Evolutionary conservation across 164 flowering plant species (phyloP).

Genomic region (Magnolia changhungtana): DNA sequence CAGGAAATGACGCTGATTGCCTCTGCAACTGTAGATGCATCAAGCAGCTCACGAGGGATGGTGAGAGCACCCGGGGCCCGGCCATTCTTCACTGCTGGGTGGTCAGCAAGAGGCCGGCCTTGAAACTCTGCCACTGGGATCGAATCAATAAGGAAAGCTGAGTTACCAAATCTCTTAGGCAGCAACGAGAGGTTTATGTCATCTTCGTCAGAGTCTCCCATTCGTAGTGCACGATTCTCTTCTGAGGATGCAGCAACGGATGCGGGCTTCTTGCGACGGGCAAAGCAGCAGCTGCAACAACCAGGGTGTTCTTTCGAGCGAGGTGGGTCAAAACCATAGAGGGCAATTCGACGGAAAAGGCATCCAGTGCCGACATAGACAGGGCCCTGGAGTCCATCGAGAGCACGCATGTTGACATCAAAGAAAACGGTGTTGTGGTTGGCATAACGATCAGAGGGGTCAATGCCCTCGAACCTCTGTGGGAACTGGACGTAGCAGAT

Average conservation of each 20-base stretch:
- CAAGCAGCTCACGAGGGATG: conserved; percentile 64
- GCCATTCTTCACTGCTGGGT: conserved; percentile 49
- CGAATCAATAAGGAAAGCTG: conserved; percentile 66
- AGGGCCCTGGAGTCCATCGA: conserved; percentile 93
- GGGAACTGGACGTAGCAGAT: conserved; percentile 84
- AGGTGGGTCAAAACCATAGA: conserved; percentile 88
- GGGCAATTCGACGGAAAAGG: conserved; percentile 75
- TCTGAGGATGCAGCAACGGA: conserved; percentile 30
- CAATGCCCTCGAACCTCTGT: conserved; percentile 86
- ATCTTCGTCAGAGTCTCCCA: conserved; percentile 54
- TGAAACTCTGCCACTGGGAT: conserved; percentile 74
- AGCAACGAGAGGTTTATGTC: conserved; percentile 43
- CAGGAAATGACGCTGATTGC: conserved; percentile 69
- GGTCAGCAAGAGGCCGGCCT: conserved; percentile 70
- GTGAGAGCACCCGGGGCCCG: conserved; percentile 82
- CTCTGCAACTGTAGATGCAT: conserved; percentile 72
- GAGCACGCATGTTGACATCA: conserved; percentile 85
- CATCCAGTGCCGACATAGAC: conserved; percentile 98
- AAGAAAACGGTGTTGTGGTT: conserved; percentile 89
- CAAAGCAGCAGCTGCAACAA: conserved; percentile 49
- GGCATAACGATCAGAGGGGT: conserved; percentile 89
- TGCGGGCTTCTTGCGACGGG: conserved; percentile 25
- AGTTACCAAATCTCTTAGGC: conserved; percentile 82
- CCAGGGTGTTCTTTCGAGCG: conserved; percentile 32
- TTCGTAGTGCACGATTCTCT: conserved; percentile 40